Evolutionary conservation across 1,284 basidiomycete species (phyloP).

Genomic region (Neolentinus lepideus): DNA sequence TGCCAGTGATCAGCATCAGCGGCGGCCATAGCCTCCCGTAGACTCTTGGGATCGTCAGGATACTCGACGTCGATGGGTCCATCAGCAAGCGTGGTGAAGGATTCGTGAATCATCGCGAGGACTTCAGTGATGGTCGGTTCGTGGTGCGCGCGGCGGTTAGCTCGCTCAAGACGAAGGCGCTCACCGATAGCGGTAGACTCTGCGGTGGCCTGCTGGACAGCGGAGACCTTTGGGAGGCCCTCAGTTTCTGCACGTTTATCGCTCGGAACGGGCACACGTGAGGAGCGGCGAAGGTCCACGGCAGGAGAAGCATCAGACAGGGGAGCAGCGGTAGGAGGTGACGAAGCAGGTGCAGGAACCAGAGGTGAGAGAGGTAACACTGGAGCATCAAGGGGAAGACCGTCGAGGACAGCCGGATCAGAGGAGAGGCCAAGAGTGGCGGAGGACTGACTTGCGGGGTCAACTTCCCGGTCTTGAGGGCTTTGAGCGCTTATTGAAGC

Average conservation of each 20-base stretch:
- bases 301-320: neutral
- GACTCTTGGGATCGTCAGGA: slow-evolving; percentile 8
- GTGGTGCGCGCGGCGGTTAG: slow-evolving; percentile 14
- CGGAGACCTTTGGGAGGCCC: slow-evolving; percentile 1
- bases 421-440: neutral
- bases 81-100: neutral
- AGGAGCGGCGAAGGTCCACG: neutral
- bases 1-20: slow-evolving; percentile 13
- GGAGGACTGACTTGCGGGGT: too few species aligned
- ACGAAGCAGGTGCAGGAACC: neutral
- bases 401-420: neutral
- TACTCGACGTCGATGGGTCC: neutral
- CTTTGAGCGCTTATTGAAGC: too few species aligned
- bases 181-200: slow-evolving; percentile 1
- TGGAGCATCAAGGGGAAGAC: neutral
- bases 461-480: too few species aligned
- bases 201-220: slow-evolving; percentile 3
- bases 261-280: neutral
- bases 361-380: neutral
- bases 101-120: slow-evolving; percentile 6
- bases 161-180: neutral
- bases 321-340: neutral
- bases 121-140: slow-evolving; percentile 18
- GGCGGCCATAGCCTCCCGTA: slow-evolving; percentile 10
- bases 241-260: slow-evolving; percentile 3